Evolutionary conservation across 345 rosid genomes (phyloP).

Genomic region (Pseudoturritis turrita): DNA sequence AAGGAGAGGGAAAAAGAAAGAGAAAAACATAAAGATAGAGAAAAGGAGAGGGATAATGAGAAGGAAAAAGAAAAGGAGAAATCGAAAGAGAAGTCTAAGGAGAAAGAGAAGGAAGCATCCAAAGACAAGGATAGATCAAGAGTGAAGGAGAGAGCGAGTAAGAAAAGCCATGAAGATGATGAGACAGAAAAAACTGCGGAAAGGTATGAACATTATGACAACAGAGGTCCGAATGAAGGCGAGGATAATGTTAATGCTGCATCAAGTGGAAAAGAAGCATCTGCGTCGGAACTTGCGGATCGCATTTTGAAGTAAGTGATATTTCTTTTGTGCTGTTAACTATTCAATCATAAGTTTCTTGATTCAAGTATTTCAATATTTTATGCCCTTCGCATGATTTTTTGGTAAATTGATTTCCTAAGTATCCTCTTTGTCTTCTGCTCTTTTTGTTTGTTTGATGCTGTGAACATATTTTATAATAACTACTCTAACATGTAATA

Average conservation of each 20-base stretch:
- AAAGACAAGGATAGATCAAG: conserved; percentile 48
- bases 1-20: conserved; percentile 37
- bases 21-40: conserved; percentile 41
- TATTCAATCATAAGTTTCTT: neutral
- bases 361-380: neutral
- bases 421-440: neutral
- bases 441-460: conserved; percentile 2
- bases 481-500: neutral
- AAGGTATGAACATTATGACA: conserved; percentile 36
- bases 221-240: conserved; percentile 33
- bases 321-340: neutral
- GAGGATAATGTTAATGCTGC: conserved; percentile 34
- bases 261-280: conserved; percentile 32
- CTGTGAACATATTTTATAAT: neutral
- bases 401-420: neutral
- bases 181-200: conserved; percentile 41
- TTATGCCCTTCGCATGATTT: neutral
- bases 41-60: conserved; percentile 27
- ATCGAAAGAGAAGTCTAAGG: conserved; percentile 19
- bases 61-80: conserved; percentile 22
- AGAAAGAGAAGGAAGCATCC: conserved; percentile 32
- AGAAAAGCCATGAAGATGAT: conserved; percentile 49
- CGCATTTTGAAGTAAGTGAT: conserved; percentile 69
- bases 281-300: conserved; percentile 45
- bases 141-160: conserved; percentile 40